Percentiles rank a stretch among this genome's conserved stretches.
Conservation (phyloP, 129 eudicot species). For the Smallanthus sonchifolius region DNA sequence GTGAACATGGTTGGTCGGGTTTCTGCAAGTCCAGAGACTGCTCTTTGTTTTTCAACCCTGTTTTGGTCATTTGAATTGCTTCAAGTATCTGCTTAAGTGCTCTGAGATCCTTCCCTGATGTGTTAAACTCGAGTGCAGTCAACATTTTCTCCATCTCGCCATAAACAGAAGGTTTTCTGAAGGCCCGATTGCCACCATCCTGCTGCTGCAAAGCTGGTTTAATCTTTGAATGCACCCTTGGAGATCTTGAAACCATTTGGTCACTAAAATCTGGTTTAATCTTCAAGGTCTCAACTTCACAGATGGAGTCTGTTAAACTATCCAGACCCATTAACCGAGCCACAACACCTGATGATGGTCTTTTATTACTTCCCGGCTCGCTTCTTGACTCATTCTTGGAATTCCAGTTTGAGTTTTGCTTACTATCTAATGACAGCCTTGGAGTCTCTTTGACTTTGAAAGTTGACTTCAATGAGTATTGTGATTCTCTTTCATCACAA, state of each 20-base stretch:
- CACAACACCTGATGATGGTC: constrained; percentile 63
- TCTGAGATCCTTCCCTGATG: constrained; percentile 86
- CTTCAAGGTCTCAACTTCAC: constrained; percentile 29
- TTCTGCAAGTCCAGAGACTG: constrained; percentile 19
- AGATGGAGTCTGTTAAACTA: constrained; percentile 36
- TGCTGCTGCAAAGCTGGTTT: constrained; percentile 56
- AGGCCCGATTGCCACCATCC: constrained; percentile 17
- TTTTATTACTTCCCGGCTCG: constrained; percentile 57
- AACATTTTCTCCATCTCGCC: constrained; percentile 84
- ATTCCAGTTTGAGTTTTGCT: constrained; percentile 35
- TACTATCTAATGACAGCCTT: constrained; percentile 78
- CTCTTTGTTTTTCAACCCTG: constrained; percentile 30
- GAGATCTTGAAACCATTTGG: constrained; percentile 34
- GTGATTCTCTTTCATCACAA: constrained; percentile 75
- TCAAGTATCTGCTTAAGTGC: constrained; percentile 96
- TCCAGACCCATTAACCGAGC: constrained; percentile 93
- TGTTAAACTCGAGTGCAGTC: constrained; percentile 58
- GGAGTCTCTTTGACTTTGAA: constrained; percentile 64
- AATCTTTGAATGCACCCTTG: constrained; percentile 28
- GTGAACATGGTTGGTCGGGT: constrained; percentile 21
- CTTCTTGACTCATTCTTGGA: constrained; percentile 31
- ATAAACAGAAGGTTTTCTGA: constrained; percentile 53
- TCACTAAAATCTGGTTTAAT: constrained; percentile 12
- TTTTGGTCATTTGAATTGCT: constrained; percentile 62
- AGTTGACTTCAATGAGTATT: constrained; percentile 36